These are phyloP conservation scores for Daldinia vernicosa DNA, from an alignment of 495 filamentous ascomycete species.

Conservation along the genomic window DNA sequence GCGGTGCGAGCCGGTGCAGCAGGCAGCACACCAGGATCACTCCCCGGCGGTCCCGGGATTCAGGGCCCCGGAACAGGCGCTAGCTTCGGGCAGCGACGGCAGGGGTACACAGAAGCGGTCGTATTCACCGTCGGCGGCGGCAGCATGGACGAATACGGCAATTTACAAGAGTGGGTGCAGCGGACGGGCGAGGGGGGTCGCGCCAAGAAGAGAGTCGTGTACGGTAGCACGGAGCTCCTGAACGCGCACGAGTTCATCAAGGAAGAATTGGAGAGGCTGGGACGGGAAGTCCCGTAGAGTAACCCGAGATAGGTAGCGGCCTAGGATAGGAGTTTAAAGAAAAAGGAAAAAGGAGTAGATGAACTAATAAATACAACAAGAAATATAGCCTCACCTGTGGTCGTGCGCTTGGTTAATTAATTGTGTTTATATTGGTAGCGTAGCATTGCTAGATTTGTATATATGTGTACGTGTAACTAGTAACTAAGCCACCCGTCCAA, in stretches of 20 bases:
- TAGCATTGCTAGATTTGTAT: not conserved
- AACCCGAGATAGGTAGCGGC: not conserved
- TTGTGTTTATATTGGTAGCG: not conserved
- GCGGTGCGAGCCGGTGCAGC: constrained; percentile 56
- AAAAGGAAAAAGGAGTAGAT: not conserved
- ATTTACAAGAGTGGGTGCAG: constrained; percentile 94
- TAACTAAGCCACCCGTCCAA: too few species aligned
- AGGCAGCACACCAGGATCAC: constrained; percentile 53
- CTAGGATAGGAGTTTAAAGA: not conserved
- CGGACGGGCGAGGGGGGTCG: constrained; percentile 68
- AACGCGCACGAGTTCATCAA: constrained; percentile 88
- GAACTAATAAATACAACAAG: not conserved
- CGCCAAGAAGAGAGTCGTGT: constrained; percentile 80
- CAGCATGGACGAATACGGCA: constrained; percentile 99
- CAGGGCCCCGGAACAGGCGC: constrained; percentile 73
- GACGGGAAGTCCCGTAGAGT: constrained; percentile 57
- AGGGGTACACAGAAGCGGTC: constrained; percentile 93
- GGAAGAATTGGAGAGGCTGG: constrained; percentile 81
- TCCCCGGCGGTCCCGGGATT: constrained; percentile 55
- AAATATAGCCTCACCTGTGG: not conserved
- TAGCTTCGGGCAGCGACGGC: constrained; percentile 90
- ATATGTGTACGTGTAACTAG: too few species aligned
- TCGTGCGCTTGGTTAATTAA: not conserved
- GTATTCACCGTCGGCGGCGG: constrained; percentile 98
- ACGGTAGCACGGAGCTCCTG: constrained; percentile 93